Evolutionary conservation across 2,329 filamentous ascomycete species (phyloP).

Genomic region (Microdochium paspali): DNA sequence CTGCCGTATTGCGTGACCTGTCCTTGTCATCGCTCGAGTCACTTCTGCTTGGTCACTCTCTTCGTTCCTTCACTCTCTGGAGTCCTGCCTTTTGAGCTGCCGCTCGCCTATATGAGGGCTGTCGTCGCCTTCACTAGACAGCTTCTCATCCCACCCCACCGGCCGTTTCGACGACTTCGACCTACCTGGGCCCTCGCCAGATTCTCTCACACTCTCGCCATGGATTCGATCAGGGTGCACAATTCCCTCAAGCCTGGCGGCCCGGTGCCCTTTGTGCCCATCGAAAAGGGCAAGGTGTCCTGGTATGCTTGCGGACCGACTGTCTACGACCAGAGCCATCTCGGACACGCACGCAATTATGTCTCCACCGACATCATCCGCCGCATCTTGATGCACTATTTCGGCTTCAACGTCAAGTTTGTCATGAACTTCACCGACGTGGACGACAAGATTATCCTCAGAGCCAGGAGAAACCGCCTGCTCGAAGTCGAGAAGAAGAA

Average conservation of each 20-base stretch:
- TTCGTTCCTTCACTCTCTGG: neutral
- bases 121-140: neutral
- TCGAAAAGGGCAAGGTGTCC: constrained; percentile 60
- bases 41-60: neutral
- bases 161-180: neutral
- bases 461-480: constrained; percentile 67
- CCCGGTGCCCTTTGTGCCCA: constrained; percentile 66
- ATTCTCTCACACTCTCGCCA: constrained; percentile 19
- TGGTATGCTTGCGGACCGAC: constrained; percentile 92
- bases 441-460: constrained; percentile 61
- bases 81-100: neutral
- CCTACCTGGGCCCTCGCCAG: neutral
- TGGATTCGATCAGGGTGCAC: constrained; percentile 61
- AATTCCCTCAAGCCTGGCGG: constrained; percentile 67
- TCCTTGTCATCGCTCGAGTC: neutral
- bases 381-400: constrained; percentile 74
- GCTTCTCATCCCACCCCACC: neutral
- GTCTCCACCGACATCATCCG: constrained; percentile 83
- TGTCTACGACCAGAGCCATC: constrained; percentile 65
- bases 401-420: constrained; percentile 73
- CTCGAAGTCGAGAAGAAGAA: constrained; percentile 74
- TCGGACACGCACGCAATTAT: constrained; percentile 83
- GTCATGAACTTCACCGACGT: constrained; percentile 92
- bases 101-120: neutral
- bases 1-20: neutral